Base-by-base conservation (phyloP, 345 rosid genomes). In the Eucalyptus polyanthemos region DNA sequence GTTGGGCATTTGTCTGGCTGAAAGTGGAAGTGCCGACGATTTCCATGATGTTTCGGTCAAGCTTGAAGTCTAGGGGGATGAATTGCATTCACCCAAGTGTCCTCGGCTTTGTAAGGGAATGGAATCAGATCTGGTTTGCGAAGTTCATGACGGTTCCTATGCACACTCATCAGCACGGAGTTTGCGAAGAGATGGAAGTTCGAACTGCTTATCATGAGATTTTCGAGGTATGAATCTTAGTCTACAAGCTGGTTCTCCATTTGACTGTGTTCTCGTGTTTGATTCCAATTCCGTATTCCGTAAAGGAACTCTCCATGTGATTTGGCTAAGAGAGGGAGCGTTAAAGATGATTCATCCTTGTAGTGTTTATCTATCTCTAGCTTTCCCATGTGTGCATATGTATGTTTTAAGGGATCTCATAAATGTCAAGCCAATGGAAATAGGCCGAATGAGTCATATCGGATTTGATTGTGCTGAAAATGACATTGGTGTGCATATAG, bases 1-100 rank as follows among this genome's bases (percentile, higher is more conserved):
- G 0, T 27, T 60, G n/a, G 27, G 34, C 3, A 29, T 27, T 62
- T 29, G 69, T 62, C 0, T 62, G 0, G 3, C 5, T 25, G 9
- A 12, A 62, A 62, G 34, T 13, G 72, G 69, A 62, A 34, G 0
- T 62, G 9, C 17, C 72, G 0, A 1, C 8, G 8, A 60, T 60
- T 60, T 12, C 67, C 2, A 0, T 27, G 67, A 62, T 1, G 34
- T 29, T 62, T 62, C 17, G 1, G 9, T 62, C 9, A 14, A 62
- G 72, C 47, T 62, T 62, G 72, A 62, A 62, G 72, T 62, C 72
- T 62, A 11, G 17, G 72, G 72, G 72, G 5, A 1, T 29, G 34
- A 27, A 60, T 12, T 60, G 69, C 37, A 7, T 65, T 65, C 19
- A 13, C 10, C 72, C 72, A 65, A 65, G 19, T 65, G 72, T 65